Base-by-base conservation (phyloP, 2,329 filamentous ascomycete species). In the Penicillium sp. region DNA sequence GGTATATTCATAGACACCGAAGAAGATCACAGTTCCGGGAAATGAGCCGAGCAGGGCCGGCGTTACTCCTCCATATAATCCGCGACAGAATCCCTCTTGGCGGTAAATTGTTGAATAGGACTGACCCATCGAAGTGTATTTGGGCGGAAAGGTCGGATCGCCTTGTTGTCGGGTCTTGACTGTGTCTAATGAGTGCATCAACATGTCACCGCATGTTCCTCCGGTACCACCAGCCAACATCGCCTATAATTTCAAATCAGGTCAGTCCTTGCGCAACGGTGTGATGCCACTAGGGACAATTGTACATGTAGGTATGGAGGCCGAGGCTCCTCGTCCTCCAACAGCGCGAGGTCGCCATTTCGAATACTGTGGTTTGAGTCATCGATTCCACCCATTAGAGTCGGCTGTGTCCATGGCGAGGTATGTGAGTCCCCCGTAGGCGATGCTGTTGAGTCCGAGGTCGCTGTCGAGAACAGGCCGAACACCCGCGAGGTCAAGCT, bases 161-260 rank as follows among this genome's bases (percentile, higher is more conserved):
- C 93, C 94, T 77, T 99, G 94, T 75, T 99, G 95, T 67, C 94
- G 86, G 47, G 94, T 99, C 79, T 99, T 99, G 69, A 99, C 94
- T 0, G 94, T 99, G 76, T 99, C 94, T 71, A 99, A 84, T 46
- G 93, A 97, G 79, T 99, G 94, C 94, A 99, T 99, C 65, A 99
- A 81, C 84, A 99, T 89, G 76, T 99, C 94, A 58, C 95, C 94
- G 56, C 89, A 95, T 17, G 90, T 93, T 53, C 94, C 94, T 71
- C 95, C 94, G 53, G 95, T 81, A 59, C 93, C 94, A 71, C 94
- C 94, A 35, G 94, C 94, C 70, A 99, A 82, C 93, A 97, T 99
- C 73, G 90, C 88, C 91, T 96, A 68, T 54, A 60, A 23, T 23
- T 40, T n/a, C 25, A 29, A 23, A 27, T 21, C 27, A 54, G 27